A percentile compares a stretch with the other conserved stretches of the same genome.
Evolutionary conservation across 345 rosid species (phyloP).

Genomic region (Eucalyptus victrix): DNA sequence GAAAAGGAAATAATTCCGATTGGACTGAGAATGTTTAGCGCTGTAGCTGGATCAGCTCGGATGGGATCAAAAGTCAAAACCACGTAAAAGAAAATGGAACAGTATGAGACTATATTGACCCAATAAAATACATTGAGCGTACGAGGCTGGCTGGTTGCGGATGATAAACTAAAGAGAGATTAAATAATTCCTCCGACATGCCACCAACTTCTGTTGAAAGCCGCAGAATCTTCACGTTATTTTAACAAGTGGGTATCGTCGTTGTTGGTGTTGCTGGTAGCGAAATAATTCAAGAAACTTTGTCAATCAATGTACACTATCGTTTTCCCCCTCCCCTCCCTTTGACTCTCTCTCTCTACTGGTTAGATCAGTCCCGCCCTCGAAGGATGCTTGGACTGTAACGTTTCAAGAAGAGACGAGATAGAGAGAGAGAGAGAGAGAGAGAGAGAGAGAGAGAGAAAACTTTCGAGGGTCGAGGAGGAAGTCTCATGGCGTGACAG

Average conservation of each 20-base stretch:
- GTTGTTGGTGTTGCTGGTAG: background rate
- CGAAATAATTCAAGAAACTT: background rate
- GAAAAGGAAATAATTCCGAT: background rate
- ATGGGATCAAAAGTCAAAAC: background rate
- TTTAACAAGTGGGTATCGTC: background rate
- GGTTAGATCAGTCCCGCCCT: slow-evolving; percentile 9
- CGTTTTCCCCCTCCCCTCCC: background rate
- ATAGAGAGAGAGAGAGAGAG: background rate
- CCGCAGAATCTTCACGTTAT: slow-evolving; percentile 26
- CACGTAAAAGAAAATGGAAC: background rate
- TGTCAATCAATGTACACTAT: background rate
- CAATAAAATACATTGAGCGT: background rate
- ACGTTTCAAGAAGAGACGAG: background rate
- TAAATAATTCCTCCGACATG: slow-evolving; percentile 30
- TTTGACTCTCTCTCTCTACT: background rate
- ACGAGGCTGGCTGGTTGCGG: background rate
- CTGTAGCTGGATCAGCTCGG: background rate
- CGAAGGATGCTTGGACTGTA: slow-evolving; percentile 1
- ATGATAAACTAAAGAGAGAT: background rate
- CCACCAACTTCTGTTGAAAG: slow-evolving; percentile 16
- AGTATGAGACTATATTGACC: background rate
- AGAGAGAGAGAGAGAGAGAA: background rate
- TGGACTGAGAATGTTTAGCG: background rate
- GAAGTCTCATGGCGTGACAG: slow-evolving; percentile 7
- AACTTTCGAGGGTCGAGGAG: background rate